phyloP scores from a whole-genome alignment of 2,329 filamentous ascomycete genomes.

The Sporothrix curviconia region DNA sequence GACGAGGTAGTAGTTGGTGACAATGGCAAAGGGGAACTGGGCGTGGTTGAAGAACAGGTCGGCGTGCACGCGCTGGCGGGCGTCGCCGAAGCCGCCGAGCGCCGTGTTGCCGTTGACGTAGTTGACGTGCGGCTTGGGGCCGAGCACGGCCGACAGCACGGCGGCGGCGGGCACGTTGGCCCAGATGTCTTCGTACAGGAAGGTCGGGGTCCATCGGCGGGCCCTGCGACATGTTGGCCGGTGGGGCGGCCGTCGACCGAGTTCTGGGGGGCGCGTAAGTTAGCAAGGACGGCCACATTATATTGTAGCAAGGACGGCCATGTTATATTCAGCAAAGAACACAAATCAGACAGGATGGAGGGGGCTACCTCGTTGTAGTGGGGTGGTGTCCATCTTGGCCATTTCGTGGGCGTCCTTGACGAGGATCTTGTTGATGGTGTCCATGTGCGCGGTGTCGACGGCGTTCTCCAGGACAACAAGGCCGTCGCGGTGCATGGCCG shows the following conservation, averaged over 20 bases:
- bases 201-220: background rate
- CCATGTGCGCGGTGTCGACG: background rate
- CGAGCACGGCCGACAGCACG: background rate
- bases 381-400: background rate
- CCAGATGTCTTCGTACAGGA: background rate
- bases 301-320: no score
- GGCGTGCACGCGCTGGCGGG: conserved; percentile 35
- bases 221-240: conserved; percentile 2
- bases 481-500: background rate
- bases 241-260: background rate
- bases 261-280: background rate
- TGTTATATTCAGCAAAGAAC: no score
- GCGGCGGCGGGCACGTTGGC: background rate
- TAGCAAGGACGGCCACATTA: background rate
- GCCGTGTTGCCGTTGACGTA: conserved; percentile 11
- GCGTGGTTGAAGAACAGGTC: conserved; percentile 30
- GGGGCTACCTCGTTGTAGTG: background rate
- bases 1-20: conserved; percentile 42
- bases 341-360: background rate
- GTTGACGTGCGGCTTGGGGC: background rate
- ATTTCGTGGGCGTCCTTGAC: background rate
- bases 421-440: background rate
- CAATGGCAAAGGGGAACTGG: conserved; percentile 41
- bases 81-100: conserved; percentile 4
- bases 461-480: background rate